Conservation (phyloP, 2,329 filamentous ascomycete species). For the Xylaria sp. region DNA sequence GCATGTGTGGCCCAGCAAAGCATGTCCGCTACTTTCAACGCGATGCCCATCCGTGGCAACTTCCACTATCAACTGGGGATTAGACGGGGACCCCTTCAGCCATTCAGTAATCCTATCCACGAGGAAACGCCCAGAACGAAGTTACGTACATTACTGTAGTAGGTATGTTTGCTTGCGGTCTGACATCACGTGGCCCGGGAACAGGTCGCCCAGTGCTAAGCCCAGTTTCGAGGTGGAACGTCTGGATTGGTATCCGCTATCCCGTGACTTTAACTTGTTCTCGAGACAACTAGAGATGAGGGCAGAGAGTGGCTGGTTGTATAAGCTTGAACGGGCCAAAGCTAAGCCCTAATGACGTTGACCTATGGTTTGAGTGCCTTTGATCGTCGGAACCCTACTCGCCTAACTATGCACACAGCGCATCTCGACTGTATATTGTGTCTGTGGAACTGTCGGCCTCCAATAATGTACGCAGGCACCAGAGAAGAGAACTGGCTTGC, state of each 20-base stretch:
- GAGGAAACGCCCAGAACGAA: not conserved
- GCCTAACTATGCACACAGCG: constrained; percentile 1
- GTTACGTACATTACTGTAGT: not conserved
- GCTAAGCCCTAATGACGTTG: not conserved
- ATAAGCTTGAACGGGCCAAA: not conserved
- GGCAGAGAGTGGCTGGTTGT: constrained; percentile 2
- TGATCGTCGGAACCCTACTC: not conserved
- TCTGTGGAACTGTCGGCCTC: constrained; percentile 9
- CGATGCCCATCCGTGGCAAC: not conserved
- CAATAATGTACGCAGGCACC: not conserved
- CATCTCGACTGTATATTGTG: constrained; percentile 8
- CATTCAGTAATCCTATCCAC: not conserved
- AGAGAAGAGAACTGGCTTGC: constrained; percentile 7
- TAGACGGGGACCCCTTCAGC: not conserved
- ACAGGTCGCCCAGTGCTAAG: not conserved
- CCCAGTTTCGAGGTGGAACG: constrained; percentile 2
- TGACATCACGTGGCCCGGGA: constrained; percentile 11
- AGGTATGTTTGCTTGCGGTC: not conserved
- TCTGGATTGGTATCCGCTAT: constrained; percentile 2
- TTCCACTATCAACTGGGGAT: not conserved
- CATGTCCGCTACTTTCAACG: constrained; percentile 1
- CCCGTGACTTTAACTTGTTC: constrained; percentile 8
- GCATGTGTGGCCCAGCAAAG: constrained; percentile 16
- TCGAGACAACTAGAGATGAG: not conserved
- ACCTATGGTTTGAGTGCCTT: constrained; percentile 16